Base-by-base conservation (phyloP, 495 filamentous ascomycete genomes). In the Cercophora sp. region DNA sequence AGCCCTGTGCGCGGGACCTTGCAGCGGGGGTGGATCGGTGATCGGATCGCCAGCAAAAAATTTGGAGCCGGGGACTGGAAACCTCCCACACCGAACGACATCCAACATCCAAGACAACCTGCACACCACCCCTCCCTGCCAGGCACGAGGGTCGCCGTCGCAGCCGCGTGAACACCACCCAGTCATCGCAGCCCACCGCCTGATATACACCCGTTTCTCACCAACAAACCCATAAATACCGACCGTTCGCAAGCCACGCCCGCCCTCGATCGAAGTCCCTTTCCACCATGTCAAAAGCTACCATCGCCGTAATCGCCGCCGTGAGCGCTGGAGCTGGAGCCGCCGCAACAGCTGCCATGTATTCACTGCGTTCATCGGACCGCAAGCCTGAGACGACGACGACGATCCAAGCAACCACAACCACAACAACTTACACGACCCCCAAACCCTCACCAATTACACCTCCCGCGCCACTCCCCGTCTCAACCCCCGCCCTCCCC, bases 291-390 rank as follows among this genome's bases (percentile, higher is more conserved):
- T 91, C 89, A 22, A 96, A 95, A 71, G 77, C 83, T 23, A 96
- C 91, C 19, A 61, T 96, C 53, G 91, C 89, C 36, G 79, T 93
- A 36, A 87, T 96, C 58, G 93, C 91, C 34, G 91, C 88, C 41
- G 86, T 86, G 66, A 87, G 89, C 64, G 93, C 93, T 39, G 89
- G 87, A 65, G 85, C 89, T 32, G 93, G 92, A 18, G 91, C 91
- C 43, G 88, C 87, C 52, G 73, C 86, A 44, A 96, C 91, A 34
- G 71, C 72, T 13, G 77, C 90, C 15, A 77, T 95, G 68, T 88
- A 81, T 69, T 85, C 85, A n/a, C 66, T 80, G 48, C 80, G 79
- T 56, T 64, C 77, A 11, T 54, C 64, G 29, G 70, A 80, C 22
- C 76, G 74, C 45, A 76, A 76, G 44, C 48, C 68, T 42, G 65